phyloP scores from a whole-genome alignment of 257 asterid species.

The Solanum raphanifolium region DNA sequence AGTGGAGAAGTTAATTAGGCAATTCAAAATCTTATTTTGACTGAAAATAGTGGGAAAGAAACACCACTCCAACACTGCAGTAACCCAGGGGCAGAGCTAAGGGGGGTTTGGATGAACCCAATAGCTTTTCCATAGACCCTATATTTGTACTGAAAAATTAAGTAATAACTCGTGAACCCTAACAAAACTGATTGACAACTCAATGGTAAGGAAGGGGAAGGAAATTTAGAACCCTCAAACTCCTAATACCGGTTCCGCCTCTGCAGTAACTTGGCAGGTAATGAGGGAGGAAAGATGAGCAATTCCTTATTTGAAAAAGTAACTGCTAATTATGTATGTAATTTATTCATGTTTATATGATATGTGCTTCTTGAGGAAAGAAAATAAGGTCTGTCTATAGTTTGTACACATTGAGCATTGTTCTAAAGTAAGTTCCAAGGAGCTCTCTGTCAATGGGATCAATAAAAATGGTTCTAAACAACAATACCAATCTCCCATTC shows the following conservation, averaged over 20 bases:
- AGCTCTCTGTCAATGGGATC: neutral
- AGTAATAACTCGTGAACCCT: too few species aligned
- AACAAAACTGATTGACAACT: too few species aligned
- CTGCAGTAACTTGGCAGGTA: neutral
- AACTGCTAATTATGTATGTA: neutral
- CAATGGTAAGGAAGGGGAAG: too few species aligned
- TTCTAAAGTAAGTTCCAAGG: neutral
- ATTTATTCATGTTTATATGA: neutral
- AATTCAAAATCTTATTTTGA: neutral
- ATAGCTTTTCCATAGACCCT: too few species aligned
- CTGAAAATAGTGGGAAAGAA: neutral
- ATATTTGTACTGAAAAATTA: too few species aligned
- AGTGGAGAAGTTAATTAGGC: neutral
- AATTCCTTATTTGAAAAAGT: neutral
- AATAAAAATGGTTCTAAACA: neutral
- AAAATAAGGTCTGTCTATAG: neutral
- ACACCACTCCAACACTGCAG: neutral
- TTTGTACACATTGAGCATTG: constrained; percentile 1
- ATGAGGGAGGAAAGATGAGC: constrained; percentile 1
- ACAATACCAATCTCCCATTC: neutral
- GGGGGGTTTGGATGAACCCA: too few species aligned
- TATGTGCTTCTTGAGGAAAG: neutral
- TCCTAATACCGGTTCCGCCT: too few species aligned
- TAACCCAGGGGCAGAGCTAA: too few species aligned
- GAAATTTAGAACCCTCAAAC: too few species aligned